These are phyloP conservation scores for Capsella rubella DNA, from an alignment of 441 rosid species.

Conservation along the genomic window DNA sequence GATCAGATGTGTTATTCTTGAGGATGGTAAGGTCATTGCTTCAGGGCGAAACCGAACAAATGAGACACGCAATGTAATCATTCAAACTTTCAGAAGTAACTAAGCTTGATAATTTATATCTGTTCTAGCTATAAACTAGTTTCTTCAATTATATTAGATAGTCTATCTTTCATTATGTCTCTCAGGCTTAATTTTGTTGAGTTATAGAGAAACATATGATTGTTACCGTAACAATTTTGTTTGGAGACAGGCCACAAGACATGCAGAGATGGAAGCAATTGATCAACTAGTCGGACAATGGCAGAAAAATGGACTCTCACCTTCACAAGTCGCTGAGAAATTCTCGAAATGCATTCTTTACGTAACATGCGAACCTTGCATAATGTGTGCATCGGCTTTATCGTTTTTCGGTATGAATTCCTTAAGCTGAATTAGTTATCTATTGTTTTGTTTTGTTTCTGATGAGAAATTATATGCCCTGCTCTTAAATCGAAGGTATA, in stretches of 20 bases:
- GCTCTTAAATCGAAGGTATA: constrained; percentile 50
- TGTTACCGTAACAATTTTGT: neutral
- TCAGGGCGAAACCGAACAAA: constrained; percentile 83
- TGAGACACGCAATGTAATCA: constrained; percentile 79
- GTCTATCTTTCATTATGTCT: neutral
- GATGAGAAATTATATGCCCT: neutral
- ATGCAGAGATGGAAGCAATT: constrained; percentile 97
- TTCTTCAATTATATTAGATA: neutral
- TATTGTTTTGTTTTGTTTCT: neutral
- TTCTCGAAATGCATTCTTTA: constrained; percentile 73
- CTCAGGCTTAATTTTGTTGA: neutral
- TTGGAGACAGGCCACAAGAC: constrained; percentile 71
- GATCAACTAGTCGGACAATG: constrained; percentile 72
- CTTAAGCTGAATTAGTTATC: neutral
- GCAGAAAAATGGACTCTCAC: constrained; percentile 61
- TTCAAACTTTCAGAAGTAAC: neutral
- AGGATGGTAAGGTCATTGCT: constrained; percentile 74
- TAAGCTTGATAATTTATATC: neutral
- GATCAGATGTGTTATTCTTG: constrained; percentile 76
- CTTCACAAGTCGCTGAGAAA: constrained; percentile 61
- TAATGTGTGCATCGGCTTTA: constrained; percentile 92
- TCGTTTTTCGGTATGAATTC: constrained; percentile 67
- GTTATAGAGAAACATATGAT: neutral
- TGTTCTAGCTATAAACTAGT: neutral
- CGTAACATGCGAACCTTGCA: constrained; percentile 96